Conservation (phyloP, 2,329 filamentous ascomycete genomes). For the Stemphylium beticola region DNA sequence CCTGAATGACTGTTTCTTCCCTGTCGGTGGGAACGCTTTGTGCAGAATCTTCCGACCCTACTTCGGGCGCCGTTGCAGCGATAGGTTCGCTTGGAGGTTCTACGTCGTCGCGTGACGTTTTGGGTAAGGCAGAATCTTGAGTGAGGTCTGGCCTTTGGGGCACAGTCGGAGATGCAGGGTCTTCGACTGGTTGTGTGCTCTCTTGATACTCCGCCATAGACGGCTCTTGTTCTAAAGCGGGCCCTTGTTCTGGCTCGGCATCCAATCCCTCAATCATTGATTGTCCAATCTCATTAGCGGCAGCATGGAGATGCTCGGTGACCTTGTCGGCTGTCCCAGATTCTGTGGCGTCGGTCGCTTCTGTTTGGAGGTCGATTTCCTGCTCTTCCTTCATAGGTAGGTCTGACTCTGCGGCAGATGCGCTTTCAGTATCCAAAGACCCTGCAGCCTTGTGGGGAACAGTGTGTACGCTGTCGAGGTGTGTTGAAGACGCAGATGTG, state of each 20-base stretch:
- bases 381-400: slow-evolving; percentile 11
- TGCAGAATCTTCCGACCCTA: slow-evolving; percentile 1
- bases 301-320: not conserved
- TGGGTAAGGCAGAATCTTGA: slow-evolving; percentile 2
- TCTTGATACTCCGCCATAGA: slow-evolving; percentile 2
- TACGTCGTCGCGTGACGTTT: not conserved
- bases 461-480: slow-evolving; percentile 11
- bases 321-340: slow-evolving; percentile 3
- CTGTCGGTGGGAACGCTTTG: not conserved
- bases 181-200: slow-evolving; percentile 3
- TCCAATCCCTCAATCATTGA: slow-evolving; percentile 10
- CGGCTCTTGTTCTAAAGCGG: slow-evolving; percentile 1
- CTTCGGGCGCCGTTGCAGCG: not conserved
- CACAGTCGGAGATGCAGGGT: slow-evolving; percentile 1
- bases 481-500: slow-evolving; percentile 22
- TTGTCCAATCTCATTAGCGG: slow-evolving; percentile 2
- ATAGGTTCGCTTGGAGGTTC: not conserved
- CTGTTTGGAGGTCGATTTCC: slow-evolving; percentile 2
- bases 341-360: slow-evolving; percentile 1
- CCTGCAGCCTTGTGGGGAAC: slow-evolving; percentile 9
- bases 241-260: slow-evolving; percentile 9
- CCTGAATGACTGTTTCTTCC: not conserved
- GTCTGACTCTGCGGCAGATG: slow-evolving; percentile 7
- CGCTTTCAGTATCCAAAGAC: slow-evolving; percentile 3
- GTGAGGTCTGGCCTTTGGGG: not conserved